phyloP scores from a whole-genome alignment of 495 filamentous ascomycete genomes.

The Penicillium bialowiezense region DNA sequence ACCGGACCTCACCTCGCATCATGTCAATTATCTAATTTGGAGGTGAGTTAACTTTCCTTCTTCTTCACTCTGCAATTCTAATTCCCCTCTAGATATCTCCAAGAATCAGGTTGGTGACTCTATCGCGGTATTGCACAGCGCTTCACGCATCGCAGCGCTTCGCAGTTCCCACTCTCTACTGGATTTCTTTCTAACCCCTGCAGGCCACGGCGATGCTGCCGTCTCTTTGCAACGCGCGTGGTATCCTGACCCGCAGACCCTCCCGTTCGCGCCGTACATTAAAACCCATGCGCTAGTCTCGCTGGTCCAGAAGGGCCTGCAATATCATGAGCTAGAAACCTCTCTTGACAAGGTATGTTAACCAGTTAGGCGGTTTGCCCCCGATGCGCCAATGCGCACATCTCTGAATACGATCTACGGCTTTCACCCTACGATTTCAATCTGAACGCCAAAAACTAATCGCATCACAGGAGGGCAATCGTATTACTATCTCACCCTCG shows the following conservation, averaged over 20 bases:
- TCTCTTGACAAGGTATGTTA: slow-evolving; percentile 55
- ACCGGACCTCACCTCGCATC: slow-evolving; percentile 74
- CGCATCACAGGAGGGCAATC: slow-evolving; percentile 43
- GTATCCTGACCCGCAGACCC: slow-evolving; percentile 68
- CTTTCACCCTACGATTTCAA: too few relatives aligned
- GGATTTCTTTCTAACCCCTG: slow-evolving; percentile 15
- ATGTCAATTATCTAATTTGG: slow-evolving; percentile 98
- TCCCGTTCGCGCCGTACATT: slow-evolving; percentile 75
- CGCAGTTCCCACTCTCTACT: slow-evolving; percentile 7
- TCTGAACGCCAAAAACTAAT: slow-evolving; percentile 7
- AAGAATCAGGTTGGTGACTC: slow-evolving; percentile 75
- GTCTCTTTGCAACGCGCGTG: slow-evolving; percentile 80
- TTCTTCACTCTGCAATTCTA: slow-evolving; percentile 23
- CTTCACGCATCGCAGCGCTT: too few relatives aligned
- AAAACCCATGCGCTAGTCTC: slow-evolving; percentile 71
- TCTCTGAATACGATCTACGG: too few relatives aligned
- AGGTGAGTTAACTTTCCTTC: slow-evolving; percentile 63
- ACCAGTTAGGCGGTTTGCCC: not conserved
- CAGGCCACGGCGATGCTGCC: slow-evolving; percentile 65
- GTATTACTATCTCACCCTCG: slow-evolving; percentile 31
- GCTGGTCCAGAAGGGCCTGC: slow-evolving; percentile 73
- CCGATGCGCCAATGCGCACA: slow-evolving; percentile 5
- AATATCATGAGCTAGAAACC: slow-evolving; percentile 69
- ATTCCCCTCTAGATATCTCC: slow-evolving; percentile 64
- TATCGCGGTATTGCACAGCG: not conserved